phyloP scores from a whole-genome alignment of 345 rosid genomes.

The Eutrema japonicum region DNA sequence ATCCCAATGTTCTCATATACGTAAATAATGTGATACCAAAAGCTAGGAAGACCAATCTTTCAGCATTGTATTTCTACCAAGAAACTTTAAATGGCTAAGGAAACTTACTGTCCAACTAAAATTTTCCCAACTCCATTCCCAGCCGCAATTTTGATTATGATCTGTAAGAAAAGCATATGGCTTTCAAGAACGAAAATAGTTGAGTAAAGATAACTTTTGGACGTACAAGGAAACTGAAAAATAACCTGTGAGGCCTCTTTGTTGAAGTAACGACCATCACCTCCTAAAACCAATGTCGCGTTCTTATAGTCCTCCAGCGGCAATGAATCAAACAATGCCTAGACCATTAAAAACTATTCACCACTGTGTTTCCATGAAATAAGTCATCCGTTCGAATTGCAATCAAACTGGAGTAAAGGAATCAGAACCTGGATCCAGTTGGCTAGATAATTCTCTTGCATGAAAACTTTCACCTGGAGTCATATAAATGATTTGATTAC shows the following conservation, averaged over 20 bases:
- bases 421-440: slow-evolving; percentile 92
- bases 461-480: slow-evolving; percentile 83
- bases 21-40: not conserved
- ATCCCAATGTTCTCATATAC: slow-evolving; percentile 11
- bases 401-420: not conserved
- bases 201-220: slow-evolving; percentile 2
- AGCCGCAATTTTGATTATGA: slow-evolving; percentile 89
- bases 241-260: slow-evolving; percentile 83
- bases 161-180: slow-evolving; percentile 54
- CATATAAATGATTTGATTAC: not conserved
- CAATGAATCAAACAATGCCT: slow-evolving; percentile 91
- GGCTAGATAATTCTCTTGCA: slow-evolving; percentile 83
- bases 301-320: slow-evolving; percentile 79
- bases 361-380: not conserved
- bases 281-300: slow-evolving; percentile 81
- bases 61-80: slow-evolving; percentile 1
- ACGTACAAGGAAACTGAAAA: not conserved
- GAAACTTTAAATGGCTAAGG: slow-evolving; percentile 16
- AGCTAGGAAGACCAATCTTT: slow-evolving; percentile 2
- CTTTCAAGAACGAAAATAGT: slow-evolving; percentile 13
- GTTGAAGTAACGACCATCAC: slow-evolving; percentile 93
- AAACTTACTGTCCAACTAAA: slow-evolving; percentile 79
- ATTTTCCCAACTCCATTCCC: slow-evolving; percentile 90
- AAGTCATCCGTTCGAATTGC: not conserved
- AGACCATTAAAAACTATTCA: slow-evolving; percentile 42